Conservation (phyloP, 495 filamentous ascomycete genomes). For the Tricharina praecox region DNA sequence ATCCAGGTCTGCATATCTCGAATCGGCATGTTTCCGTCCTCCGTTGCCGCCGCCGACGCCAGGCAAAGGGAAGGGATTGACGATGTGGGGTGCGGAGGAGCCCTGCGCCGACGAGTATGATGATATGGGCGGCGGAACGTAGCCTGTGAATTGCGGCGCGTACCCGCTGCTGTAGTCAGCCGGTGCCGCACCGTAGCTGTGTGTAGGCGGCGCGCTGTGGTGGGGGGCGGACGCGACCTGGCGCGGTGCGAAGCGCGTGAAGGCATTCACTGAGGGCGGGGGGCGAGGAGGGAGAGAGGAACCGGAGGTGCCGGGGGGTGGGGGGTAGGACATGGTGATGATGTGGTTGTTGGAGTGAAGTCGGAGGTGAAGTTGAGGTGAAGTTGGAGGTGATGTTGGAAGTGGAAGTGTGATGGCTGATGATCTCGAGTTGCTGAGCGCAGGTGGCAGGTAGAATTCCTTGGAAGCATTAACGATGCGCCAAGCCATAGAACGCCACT, state of each 20-base stretch:
- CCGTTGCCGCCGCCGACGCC: slow-evolving; percentile 6
- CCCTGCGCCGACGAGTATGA: slow-evolving; percentile 29
- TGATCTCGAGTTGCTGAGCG: too few species aligned
- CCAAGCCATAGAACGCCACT: too few species aligned
- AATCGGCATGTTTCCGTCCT: slow-evolving; percentile 17
- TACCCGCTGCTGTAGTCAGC: slow-evolving; percentile 17
- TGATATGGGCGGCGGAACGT: slow-evolving; percentile 10
- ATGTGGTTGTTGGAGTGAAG: not conserved
- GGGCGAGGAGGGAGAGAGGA: slow-evolving; percentile 67
- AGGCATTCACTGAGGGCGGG: slow-evolving; percentile 42
- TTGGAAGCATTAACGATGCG: not conserved
- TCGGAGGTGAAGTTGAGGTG: not conserved
- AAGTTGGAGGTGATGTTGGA: not conserved
- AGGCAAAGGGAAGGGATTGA: slow-evolving; percentile 69
- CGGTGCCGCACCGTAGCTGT: slow-evolving; percentile 19
- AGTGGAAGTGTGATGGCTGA: not conserved
- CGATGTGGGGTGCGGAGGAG: slow-evolving; percentile 51
- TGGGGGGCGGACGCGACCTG: slow-evolving; percentile 35
- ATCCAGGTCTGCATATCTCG: slow-evolving; percentile 41
- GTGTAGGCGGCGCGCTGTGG: slow-evolving; percentile 19
- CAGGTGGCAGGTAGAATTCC: not conserved
- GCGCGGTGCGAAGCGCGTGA: slow-evolving; percentile 47
- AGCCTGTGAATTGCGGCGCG: slow-evolving; percentile 14
- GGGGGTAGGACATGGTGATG: slow-evolving; percentile 84
- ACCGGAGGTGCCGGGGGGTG: slow-evolving; percentile 67